These are phyloP conservation scores for Nevesoporus exiguus DNA, from an alignment of 768 basidiomycete species.

Conservation along the genomic window DNA sequence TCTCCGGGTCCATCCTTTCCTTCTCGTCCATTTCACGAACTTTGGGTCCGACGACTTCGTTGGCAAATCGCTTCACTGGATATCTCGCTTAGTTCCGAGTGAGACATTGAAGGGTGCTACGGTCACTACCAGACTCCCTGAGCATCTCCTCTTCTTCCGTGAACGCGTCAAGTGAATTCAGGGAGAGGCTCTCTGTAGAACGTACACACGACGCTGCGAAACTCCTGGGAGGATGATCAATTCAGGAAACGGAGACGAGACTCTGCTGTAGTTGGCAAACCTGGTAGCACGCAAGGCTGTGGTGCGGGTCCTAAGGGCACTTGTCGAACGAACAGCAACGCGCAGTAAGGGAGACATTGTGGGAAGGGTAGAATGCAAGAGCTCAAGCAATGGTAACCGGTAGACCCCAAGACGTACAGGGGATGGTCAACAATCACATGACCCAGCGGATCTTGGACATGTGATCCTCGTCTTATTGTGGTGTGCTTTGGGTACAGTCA, in stretches of 20 bases:
- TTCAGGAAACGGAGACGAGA: not conserved
- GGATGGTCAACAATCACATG: conserved; percentile 23
- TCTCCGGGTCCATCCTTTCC: conserved; percentile 84
- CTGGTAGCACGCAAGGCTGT: conserved; percentile 6
- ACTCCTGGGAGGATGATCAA: conserved; percentile 8
- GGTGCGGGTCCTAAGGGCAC: conserved; percentile 2
- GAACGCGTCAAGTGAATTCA: conserved; percentile 73
- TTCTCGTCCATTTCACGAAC: conserved; percentile 98
- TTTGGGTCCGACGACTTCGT: conserved; percentile 85
- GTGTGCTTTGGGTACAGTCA: too few species aligned
- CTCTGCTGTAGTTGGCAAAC: conserved; percentile 8
- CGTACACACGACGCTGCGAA: conserved; percentile 26
- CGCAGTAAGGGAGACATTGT: conserved; percentile 25
- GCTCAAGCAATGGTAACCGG: not conserved
- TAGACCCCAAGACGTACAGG: conserved; percentile 2
- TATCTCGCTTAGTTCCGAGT: conserved; percentile 7
- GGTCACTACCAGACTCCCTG: conserved; percentile 73
- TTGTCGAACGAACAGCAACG: conserved; percentile 13
- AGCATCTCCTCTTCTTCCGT: conserved; percentile 96
- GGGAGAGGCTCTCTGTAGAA: conserved; percentile 27
- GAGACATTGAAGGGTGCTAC: not conserved
- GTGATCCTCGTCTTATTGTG: too few species aligned
- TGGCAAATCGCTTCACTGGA: conserved; percentile 81
- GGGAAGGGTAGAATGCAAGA: not conserved
- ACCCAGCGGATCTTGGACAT: not conserved